Base-by-base conservation (phyloP, 306 rosid species). In the Gynostemma pentaphyllum region DNA sequence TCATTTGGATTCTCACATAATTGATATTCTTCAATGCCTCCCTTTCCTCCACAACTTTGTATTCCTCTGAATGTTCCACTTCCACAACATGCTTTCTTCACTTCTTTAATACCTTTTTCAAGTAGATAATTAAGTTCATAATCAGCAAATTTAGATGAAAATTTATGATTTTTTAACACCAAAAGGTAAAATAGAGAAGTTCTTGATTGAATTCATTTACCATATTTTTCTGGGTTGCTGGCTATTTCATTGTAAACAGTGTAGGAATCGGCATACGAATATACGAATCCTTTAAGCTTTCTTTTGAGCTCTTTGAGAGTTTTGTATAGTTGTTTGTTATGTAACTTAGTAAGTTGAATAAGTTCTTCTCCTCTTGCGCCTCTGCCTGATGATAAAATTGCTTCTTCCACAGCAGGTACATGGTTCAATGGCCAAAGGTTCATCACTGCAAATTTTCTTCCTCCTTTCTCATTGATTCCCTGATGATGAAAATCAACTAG, bases 41-140 rank as follows among this genome's bases (percentile, higher is more conserved):
- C 73, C 76, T 56, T 81, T 32, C 94, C 83, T 19, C 96, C 94
- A 32, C 96, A 88, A 47, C 72, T 88, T 7, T 27, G 23, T 50
- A 67, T 76, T 44, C 83, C 87, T 75, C 86, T 78, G 54, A 60
- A 77, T 5, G 59, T 69, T 0, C 94, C 90, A 27, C 75, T 63
- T 14, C 96, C 96, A 49, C 94, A 85, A 12, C 94, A 84, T 19
- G 79, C 90, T 5, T 0, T 28, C 30, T 68, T 76, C 18, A 74
- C 88, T 56, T 75, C 86, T 54, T 76, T 53, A 40, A 83, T 72
- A 52, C 86, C 88, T 84, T 67, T 18, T 55, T 30, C 5, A 48
- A 22, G 0, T 8, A 24, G 9, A 46, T 23, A 0, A n/a, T n/a
- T n/a, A n/a, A n/a, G n/a, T n/a, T n/a, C n/a, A n/a, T n/a, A n/a